Evolutionary conservation across 768 basidiomycete genomes (phyloP).

Genomic region (Fibroporia radiculosa): DNA sequence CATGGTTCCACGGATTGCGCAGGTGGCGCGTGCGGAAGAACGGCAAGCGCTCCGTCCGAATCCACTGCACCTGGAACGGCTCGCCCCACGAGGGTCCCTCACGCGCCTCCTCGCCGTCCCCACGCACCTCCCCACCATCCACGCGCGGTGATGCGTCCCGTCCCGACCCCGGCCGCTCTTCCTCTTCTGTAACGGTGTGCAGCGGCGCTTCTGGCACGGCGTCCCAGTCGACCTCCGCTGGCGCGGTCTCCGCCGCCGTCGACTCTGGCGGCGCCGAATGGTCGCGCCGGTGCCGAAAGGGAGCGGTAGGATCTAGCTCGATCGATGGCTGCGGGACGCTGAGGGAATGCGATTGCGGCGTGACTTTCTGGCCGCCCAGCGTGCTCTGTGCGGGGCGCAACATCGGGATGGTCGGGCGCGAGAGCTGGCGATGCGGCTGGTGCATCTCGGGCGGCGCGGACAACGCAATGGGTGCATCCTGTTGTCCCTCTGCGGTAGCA

Average conservation of each 20-base stretch:
- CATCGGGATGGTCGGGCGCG: constrained; percentile 19
- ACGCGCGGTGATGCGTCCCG: constrained; percentile 9
- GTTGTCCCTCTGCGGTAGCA: not conserved
- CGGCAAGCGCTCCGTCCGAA: constrained; percentile 60
- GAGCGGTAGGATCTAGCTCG: constrained; percentile 34
- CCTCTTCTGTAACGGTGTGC: constrained; percentile 17
- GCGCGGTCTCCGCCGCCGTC: not conserved
- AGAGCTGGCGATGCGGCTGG: constrained; percentile 27
- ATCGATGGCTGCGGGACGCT: constrained; percentile 20
- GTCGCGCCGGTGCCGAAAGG: constrained; percentile 26
- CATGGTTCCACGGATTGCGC: constrained; percentile 91
- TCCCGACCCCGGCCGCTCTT: constrained; percentile 13
- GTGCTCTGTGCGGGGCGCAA: constrained; percentile 18
- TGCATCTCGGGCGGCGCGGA: constrained; percentile 51
- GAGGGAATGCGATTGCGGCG: not conserved
- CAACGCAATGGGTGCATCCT: constrained; percentile 1
- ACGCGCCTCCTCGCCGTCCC: constrained; percentile 7
- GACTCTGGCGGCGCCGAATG: constrained; percentile 3
- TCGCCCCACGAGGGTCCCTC: constrained; percentile 52
- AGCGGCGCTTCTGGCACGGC: constrained; percentile 6
- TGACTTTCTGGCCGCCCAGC: constrained; percentile 6
- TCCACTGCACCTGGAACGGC: constrained; percentile 79
- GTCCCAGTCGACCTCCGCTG: constrained; percentile 4
- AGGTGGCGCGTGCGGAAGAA: constrained; percentile 74
- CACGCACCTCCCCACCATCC: constrained; percentile 14